Evolutionary conservation across 805 yeast species (phyloP).

Genomic region (Cyberlindnera amylophila): DNA sequence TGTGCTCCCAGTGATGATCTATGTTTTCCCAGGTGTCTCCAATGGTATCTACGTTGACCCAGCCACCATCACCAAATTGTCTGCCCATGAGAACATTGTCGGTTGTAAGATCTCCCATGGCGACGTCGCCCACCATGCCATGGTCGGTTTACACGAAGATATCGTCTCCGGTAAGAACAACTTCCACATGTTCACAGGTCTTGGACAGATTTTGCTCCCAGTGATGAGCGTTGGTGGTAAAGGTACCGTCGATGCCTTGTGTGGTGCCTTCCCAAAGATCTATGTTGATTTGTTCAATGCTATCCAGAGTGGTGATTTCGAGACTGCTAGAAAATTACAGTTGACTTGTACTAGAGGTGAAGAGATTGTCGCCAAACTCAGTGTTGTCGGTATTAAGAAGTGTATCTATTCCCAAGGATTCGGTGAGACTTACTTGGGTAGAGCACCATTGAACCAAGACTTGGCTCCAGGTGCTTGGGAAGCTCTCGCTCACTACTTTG

Average conservation of each 20-base stretch:
- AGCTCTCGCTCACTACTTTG: slow-evolving; percentile 10
- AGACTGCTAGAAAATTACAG: slow-evolving; percentile 42
- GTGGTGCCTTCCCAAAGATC: slow-evolving; percentile 50
- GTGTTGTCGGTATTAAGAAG: slow-evolving; percentile 46
- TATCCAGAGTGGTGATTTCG: slow-evolving; percentile 36
- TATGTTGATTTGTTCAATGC: slow-evolving; percentile 40
- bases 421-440: slow-evolving; percentile 42
- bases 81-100: slow-evolving; percentile 39
- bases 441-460: slow-evolving; percentile 45
- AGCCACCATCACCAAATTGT: slow-evolving; percentile 32
- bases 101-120: slow-evolving; percentile 52
- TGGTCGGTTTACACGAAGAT: slow-evolving; percentile 40
- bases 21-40: slow-evolving; percentile 43
- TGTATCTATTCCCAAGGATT: slow-evolving; percentile 37
- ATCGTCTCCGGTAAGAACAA: slow-evolving; percentile 33
- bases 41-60: slow-evolving; percentile 35
- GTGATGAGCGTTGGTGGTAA: slow-evolving; percentile 42
- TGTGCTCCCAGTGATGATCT: slow-evolving; percentile 37
- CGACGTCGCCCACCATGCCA: slow-evolving; percentile 44
- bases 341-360: slow-evolving; percentile 42
- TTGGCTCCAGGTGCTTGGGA: slow-evolving; percentile 31
- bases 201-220: slow-evolving; percentile 49
- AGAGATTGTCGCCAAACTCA: slow-evolving; percentile 34
- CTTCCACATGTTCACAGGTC: slow-evolving; percentile 45
- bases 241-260: slow-evolving; percentile 51